These are phyloP conservation scores for Chalaropsis thielavioides DNA, from an alignment of 2,329 filamentous ascomycete species.

Conservation along the genomic window DNA sequence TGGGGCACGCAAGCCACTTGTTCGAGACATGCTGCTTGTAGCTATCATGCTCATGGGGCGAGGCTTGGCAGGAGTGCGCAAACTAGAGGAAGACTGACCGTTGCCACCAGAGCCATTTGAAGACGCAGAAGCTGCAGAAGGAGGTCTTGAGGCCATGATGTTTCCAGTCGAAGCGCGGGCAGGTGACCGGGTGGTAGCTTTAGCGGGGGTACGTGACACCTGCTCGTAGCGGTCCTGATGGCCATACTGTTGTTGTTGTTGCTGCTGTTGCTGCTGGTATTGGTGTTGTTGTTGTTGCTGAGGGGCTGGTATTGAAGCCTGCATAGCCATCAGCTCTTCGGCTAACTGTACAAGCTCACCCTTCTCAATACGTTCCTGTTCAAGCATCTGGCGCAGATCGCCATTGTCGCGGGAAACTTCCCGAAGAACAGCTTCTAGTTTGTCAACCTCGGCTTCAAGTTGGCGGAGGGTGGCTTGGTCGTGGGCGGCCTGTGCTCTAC, in stretches of 20 bases:
- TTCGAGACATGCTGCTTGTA: slow-evolving; percentile 39
- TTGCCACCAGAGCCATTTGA: slow-evolving; percentile 16
- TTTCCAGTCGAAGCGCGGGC: slow-evolving; percentile 17
- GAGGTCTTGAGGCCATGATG: slow-evolving; percentile 7
- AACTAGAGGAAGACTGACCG: slow-evolving; percentile 4
- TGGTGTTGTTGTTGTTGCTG: slow-evolving; percentile 18
- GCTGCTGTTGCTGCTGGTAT: slow-evolving; percentile 19
- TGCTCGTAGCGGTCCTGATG: slow-evolving; percentile 20
- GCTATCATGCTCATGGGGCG: slow-evolving; percentile 31
- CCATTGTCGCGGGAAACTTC: slow-evolving; percentile 58
- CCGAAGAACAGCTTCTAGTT: slow-evolving; percentile 56
- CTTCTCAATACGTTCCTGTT: slow-evolving; percentile 67
- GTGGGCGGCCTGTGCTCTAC: slow-evolving; percentile 42
- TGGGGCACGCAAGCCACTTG: slow-evolving; percentile 48
- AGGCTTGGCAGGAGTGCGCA: slow-evolving; percentile 25
- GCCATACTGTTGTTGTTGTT: slow-evolving; percentile 18
- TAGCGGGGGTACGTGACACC: slow-evolving; percentile 19
- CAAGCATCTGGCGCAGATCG: slow-evolving; percentile 48
- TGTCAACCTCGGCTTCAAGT: slow-evolving; percentile 58
- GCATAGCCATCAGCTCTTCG: slow-evolving; percentile 69
- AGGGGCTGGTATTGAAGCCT: slow-evolving; percentile 28
- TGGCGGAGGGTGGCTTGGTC: slow-evolving; percentile 49
- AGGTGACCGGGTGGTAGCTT: slow-evolving; percentile 20
- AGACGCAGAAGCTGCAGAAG: slow-evolving; percentile 15
- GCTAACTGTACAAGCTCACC: slow-evolving; percentile 67